These are phyloP conservation scores for Aspergillus pseudoterreus DNA, from an alignment of 2,329 filamentous ascomycete species.

Conservation along the genomic window DNA sequence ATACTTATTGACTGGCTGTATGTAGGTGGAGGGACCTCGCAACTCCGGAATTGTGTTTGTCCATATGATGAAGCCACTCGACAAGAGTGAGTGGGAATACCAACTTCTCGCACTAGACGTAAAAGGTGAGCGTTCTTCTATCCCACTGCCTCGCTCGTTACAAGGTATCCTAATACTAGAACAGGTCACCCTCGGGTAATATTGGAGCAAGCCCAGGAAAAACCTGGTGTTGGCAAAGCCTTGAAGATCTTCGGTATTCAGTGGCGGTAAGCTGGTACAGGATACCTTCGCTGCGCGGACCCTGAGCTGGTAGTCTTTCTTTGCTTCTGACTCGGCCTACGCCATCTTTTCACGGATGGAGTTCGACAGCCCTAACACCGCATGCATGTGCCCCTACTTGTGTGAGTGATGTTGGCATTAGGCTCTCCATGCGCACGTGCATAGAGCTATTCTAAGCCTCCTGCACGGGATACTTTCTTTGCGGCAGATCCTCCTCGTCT, in stretches of 20 bases:
- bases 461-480: too few relatives aligned
- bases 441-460: too few relatives aligned
- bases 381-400: too few relatives aligned
- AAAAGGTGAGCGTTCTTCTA: conserved; percentile 48
- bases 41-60: conserved; percentile 71
- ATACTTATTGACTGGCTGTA: conserved; percentile 25
- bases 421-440: too few relatives aligned
- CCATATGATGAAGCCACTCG: conserved; percentile 69
- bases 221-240: conserved; percentile 37
- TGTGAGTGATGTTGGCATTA: too few relatives aligned
- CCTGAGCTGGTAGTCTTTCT: too few relatives aligned
- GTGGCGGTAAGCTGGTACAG: conserved; percentile 30
- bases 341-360: too few relatives aligned
- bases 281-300: too few relatives aligned
- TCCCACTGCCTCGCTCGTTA: background rate
- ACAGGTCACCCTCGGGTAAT: conserved; percentile 43
- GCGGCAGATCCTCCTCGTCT: too few relatives aligned
- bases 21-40: conserved; percentile 69
- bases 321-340: too few relatives aligned
- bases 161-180: conserved; percentile 4
- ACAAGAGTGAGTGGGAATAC: conserved; percentile 69
- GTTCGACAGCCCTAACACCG: too few relatives aligned
- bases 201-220: conserved; percentile 43
- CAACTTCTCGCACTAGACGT: conserved; percentile 77
- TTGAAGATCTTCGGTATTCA: conserved; percentile 50